Percentiles rank a stretch among this genome's conserved stretches.
Conservation (phyloP, 345 rosid genomes). For the Iberis pinnata region DNA sequence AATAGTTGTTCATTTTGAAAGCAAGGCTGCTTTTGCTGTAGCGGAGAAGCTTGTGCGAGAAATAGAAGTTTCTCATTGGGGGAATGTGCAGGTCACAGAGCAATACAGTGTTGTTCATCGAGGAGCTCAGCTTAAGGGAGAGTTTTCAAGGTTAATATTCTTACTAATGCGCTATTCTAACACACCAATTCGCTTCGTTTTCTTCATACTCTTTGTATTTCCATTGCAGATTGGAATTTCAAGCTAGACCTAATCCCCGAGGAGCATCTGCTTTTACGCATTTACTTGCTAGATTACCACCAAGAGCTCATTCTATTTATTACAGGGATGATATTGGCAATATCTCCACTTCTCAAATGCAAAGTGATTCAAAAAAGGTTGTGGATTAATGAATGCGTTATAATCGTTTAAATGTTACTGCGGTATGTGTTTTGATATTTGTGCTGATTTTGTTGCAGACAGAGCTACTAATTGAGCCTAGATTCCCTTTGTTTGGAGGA, state of each 20-base stretch:
- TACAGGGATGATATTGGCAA: conserved; percentile 96
- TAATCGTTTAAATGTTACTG: background rate
- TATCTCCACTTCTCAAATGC: conserved; percentile 85
- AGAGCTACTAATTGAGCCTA: conserved; percentile 76
- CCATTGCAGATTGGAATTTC: conserved; percentile 49
- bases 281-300: conserved; percentile 80
- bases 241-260: conserved; percentile 53
- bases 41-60: conserved; percentile 74
- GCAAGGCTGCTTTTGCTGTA: conserved; percentile 74
- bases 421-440: conserved; percentile 25
- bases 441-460: conserved; percentile 50
- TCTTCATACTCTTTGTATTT: conserved; percentile 5
- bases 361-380: conserved; percentile 83
- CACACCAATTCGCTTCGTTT: conserved; percentile 2
- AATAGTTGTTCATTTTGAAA: conserved; percentile 73
- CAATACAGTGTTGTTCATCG: conserved; percentile 66
- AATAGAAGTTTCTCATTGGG: conserved; percentile 97
- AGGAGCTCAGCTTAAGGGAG: conserved; percentile 86
- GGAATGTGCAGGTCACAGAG: conserved; percentile 83
- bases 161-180: background rate
- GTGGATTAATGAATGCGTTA: background rate
- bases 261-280: conserved; percentile 72
- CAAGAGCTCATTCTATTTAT: conserved; percentile 85
- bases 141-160: conserved; percentile 63
- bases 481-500: conserved; percentile 96